A percentile compares a stretch with the other conserved stretches of the same genome.
phyloP scores from a whole-genome alignment of 202 grass and related monocot genomes.

The Zizania palustris region DNA sequence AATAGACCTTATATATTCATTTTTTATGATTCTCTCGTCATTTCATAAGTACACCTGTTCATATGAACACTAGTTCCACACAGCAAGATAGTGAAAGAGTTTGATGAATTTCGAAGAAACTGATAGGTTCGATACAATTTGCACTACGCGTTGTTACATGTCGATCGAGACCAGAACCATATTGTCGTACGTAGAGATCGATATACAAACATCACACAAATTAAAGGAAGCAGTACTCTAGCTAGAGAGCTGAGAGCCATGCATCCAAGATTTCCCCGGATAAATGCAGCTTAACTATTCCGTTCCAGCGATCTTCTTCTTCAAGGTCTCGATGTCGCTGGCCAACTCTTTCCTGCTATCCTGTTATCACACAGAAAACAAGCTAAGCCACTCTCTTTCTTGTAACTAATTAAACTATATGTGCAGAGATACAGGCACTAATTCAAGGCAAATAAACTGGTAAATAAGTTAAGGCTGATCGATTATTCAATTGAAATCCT shows the following conservation, averaged over 20 bases:
- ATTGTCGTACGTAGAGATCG: neutral
- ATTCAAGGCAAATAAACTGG: neutral
- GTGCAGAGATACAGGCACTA: neutral
- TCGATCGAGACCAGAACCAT: neutral
- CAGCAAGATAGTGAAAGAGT: neutral
- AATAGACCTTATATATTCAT: no score
- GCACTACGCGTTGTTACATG: neutral
- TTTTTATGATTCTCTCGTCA: no score
- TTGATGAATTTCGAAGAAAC: slow-evolving; percentile 3
- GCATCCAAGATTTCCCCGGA: slow-evolving; percentile 36
- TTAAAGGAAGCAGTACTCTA: neutral
- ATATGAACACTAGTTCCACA: neutral
- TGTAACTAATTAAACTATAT: neutral
- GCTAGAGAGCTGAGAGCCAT: neutral
- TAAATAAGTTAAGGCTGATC: neutral
- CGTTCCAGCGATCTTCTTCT: slow-evolving; percentile 88
- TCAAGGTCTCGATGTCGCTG: slow-evolving; percentile 74
- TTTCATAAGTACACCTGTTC: no score
- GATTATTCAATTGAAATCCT: neutral
- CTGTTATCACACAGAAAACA: slow-evolving; percentile 39
- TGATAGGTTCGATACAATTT: neutral
- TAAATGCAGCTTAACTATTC: slow-evolving; percentile 43
- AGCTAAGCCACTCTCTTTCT: no score
- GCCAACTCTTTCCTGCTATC: slow-evolving; percentile 87
- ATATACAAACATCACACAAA: neutral